phyloP scores from a whole-genome alignment of 73 alveolate species.

The Paramecium biaurelia region DNA sequence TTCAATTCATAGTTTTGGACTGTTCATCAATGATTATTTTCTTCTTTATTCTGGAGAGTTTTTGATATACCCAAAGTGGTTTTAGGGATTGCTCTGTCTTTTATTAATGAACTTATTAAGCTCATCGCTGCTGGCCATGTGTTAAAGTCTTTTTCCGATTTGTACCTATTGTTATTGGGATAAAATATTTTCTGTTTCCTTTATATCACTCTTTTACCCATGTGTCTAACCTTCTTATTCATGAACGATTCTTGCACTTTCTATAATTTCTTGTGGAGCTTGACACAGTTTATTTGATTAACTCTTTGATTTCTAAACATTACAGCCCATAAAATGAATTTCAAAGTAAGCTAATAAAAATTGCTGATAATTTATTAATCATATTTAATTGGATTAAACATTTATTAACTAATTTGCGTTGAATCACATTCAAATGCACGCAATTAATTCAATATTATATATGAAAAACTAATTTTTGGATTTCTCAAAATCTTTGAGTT shows the following conservation, averaged over 20 bases:
- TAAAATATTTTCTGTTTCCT: neutral
- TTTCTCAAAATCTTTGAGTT: neutral
- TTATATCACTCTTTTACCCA: neutral
- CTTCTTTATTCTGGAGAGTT: constrained; percentile 16
- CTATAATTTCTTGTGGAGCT: neutral
- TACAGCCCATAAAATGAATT: neutral
- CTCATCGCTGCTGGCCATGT: neutral
- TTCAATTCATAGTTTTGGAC: neutral
- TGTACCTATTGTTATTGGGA: neutral
- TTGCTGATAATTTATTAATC: neutral
- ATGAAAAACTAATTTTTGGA: neutral
- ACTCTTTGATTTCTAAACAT: neutral
- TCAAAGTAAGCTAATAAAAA: neutral
- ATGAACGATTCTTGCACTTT: neutral
- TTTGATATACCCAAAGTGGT: neutral
- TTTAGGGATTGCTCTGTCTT: neutral
- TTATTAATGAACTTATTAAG: neutral
- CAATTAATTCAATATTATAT: neutral
- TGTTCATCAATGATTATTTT: neutral
- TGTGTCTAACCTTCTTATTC: neutral
- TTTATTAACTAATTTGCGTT: neutral
- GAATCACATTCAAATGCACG: neutral
- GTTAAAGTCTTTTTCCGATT: neutral
- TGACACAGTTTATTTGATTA: neutral
- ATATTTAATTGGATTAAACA: neutral